phyloP scores from a whole-genome alignment of 2,329 filamentous ascomycete species.

The Microsporum audouinii region DNA sequence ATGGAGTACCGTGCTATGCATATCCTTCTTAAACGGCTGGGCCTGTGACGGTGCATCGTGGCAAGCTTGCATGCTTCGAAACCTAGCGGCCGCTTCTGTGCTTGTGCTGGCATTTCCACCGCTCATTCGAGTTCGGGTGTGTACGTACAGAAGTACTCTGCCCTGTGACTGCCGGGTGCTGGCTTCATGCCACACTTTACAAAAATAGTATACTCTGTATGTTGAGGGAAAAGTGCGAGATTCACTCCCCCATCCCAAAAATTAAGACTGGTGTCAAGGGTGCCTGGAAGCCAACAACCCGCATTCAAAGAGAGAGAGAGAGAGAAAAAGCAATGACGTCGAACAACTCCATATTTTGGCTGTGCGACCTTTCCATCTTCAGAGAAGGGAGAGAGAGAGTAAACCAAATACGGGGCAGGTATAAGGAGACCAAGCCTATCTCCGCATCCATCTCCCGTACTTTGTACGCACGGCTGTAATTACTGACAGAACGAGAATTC shows the following conservation, averaged over 20 bases:
- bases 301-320: not conserved
- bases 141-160: not conserved
- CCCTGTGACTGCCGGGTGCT: not conserved
- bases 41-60: slow-evolving; percentile 3
- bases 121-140: not conserved
- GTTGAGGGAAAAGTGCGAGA: not conserved
- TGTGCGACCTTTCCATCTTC: not conserved
- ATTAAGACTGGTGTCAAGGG: not conserved
- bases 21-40: not conserved
- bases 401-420: not conserved
- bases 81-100: slow-evolving; percentile 1
- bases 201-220: not conserved
- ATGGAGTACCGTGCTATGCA: not conserved
- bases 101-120: slow-evolving; percentile 1
- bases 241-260: not conserved
- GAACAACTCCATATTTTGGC: not conserved
- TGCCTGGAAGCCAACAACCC: slow-evolving; percentile 1
- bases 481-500: not conserved
- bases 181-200: not conserved
- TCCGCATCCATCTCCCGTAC: not conserved
- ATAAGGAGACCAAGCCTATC: not conserved
- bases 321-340: not conserved
- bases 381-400: not conserved
- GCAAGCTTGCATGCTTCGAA: slow-evolving; percentile 4
- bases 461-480: not conserved